Evolutionary conservation across 2,329 filamentous ascomycete species (phyloP).

Genomic region (Arthrinium puccinioides): DNA sequence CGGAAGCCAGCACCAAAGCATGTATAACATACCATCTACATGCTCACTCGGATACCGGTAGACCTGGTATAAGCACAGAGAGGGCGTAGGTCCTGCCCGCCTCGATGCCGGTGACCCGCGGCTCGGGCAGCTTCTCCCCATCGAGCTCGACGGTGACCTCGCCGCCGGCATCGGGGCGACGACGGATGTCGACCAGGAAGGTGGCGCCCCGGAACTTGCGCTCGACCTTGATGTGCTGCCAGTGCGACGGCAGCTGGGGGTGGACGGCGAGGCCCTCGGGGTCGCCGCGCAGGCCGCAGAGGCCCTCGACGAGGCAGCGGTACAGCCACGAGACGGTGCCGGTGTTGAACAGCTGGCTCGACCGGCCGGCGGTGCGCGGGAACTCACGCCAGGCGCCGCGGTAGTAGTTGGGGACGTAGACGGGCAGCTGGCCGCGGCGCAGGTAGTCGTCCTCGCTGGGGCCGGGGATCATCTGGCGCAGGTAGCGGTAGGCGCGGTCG

Average conservation of each 20-base stretch:
- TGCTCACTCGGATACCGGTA: neutral
- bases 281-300: slow-evolving; percentile 46
- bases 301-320: slow-evolving; percentile 45
- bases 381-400: slow-evolving; percentile 40
- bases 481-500: slow-evolving; percentile 41
- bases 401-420: slow-evolving; percentile 54
- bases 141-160: slow-evolving; percentile 31
- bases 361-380: slow-evolving; percentile 46
- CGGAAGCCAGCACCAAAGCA: too few relatives aligned
- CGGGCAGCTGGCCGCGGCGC: slow-evolving; percentile 46
- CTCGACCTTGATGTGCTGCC: slow-evolving; percentile 38
- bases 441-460: slow-evolving; percentile 41
- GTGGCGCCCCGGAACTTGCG: slow-evolving; percentile 43
- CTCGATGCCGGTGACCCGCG: slow-evolving; percentile 32
- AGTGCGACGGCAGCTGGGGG: slow-evolving; percentile 43
- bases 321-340: slow-evolving; percentile 52
- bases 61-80: slow-evolving; percentile 28
- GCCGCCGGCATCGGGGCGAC: slow-evolving; percentile 27
- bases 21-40: too few relatives aligned
- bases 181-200: slow-evolving; percentile 37
- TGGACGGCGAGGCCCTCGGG: slow-evolving; percentile 35
- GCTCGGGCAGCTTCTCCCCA: slow-evolving; percentile 28
- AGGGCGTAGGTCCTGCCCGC: slow-evolving; percentile 37
- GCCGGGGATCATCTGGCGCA: slow-evolving; percentile 48
- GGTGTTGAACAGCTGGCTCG: slow-evolving; percentile 51